Evolutionary conservation across 2,329 filamentous ascomycete species (phyloP).

Genomic region (Paecilomyces variotii): DNA sequence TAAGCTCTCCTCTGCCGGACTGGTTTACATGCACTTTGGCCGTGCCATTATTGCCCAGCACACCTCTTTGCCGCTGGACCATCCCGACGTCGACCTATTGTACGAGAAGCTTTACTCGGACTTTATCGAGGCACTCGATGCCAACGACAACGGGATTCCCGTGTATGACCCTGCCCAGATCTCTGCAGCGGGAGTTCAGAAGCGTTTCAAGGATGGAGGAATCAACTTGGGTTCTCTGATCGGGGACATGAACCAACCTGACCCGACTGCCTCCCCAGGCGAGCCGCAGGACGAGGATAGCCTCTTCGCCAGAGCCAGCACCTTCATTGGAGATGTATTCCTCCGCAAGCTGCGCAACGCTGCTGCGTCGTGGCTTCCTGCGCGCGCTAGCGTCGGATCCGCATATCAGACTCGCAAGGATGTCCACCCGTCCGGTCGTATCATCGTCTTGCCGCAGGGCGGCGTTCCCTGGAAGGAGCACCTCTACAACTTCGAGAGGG

Average conservation of each 20-base stretch:
- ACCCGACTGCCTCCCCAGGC: slow-evolving; percentile 38
- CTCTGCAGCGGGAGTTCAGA: slow-evolving; percentile 62
- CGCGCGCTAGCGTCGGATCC: slow-evolving; percentile 65
- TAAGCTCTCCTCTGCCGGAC: slow-evolving; percentile 86
- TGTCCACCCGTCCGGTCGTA: slow-evolving; percentile 64
- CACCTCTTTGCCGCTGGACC: slow-evolving; percentile 52
- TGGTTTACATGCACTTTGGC: slow-evolving; percentile 95
- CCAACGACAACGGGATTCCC: slow-evolving; percentile 92
- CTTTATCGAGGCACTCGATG: slow-evolving; percentile 93
- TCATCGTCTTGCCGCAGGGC: slow-evolving; percentile 73
- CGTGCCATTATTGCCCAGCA: slow-evolving; percentile 67
- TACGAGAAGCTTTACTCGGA: slow-evolving; percentile 85
- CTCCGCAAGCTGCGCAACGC: slow-evolving; percentile 71
- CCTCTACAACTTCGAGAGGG: slow-evolving; percentile 75
- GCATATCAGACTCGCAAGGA: slow-evolving; percentile 64
- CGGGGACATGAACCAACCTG: slow-evolving; percentile 65
- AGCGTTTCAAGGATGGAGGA: slow-evolving; percentile 73
- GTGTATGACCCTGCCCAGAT: slow-evolving; percentile 67
- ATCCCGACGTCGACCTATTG: slow-evolving; percentile 62
- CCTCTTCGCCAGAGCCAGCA: slow-evolving; percentile 68
- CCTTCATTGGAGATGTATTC: slow-evolving; percentile 85
- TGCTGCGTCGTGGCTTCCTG: slow-evolving; percentile 73
- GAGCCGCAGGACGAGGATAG: slow-evolving; percentile 71
- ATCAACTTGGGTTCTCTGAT: slow-evolving; percentile 83
- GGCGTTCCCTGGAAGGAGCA: slow-evolving; percentile 92